Evolutionary conservation across 2,329 filamentous ascomycete genomes (phyloP).

Genomic region (Fusarium sp.): DNA sequence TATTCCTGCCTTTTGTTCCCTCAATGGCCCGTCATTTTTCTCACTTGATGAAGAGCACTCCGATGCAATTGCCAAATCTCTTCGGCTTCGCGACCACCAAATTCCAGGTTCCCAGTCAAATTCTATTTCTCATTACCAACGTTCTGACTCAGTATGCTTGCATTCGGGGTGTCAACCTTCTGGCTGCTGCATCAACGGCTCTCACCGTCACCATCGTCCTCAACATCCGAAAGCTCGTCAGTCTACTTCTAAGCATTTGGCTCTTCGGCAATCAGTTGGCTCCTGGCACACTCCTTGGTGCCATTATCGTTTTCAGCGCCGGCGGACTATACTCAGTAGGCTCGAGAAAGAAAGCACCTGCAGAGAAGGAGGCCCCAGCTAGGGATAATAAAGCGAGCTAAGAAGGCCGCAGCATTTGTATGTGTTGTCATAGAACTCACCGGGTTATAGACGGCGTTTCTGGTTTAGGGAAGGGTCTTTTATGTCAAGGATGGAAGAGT

Average conservation of each 20-base stretch:
- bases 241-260: constrained; percentile 90
- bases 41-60: constrained; percentile 71
- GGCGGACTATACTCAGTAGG: constrained; percentile 93
- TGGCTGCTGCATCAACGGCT: constrained; percentile 88
- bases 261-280: constrained; percentile 89
- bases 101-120: constrained; percentile 69
- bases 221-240: constrained; percentile 94
- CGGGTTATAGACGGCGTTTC: constrained; percentile 18
- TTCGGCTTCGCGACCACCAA: constrained; percentile 22
- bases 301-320: constrained; percentile 86
- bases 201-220: constrained; percentile 96
- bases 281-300: constrained; percentile 81
- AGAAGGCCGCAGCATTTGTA: not conserved
- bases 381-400: constrained; percentile 34
- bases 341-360: constrained; percentile 47
- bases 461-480: not conserved
- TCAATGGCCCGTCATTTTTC: constrained; percentile 73
- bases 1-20: constrained; percentile 79
- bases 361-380: constrained; percentile 8
- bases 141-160: constrained; percentile 93
- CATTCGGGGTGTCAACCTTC: constrained; percentile 94
- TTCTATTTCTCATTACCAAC: constrained; percentile 78
- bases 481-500: not conserved
- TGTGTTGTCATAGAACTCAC: not conserved
- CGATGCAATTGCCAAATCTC: constrained; percentile 54